A percentile compares a stretch with the other conserved stretches of the same genome.
Evolutionary conservation across 331 rosid species (phyloP).

Genomic region (Rhamnella rubrinervis): DNA sequence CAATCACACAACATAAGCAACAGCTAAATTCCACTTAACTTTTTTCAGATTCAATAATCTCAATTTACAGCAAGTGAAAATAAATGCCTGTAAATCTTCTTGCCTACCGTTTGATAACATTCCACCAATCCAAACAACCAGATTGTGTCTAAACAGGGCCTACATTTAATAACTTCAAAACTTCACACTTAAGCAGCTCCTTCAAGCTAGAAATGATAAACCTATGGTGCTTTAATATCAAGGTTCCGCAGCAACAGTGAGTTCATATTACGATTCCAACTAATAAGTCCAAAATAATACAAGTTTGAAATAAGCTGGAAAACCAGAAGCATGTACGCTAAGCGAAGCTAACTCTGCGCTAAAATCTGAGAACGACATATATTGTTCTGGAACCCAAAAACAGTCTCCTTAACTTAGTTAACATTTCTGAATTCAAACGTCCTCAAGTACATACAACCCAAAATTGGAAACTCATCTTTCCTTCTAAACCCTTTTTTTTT

Average conservation of each 20-base stretch:
- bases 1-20: not conserved
- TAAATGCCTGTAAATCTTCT: not conserved
- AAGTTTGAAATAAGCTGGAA: constrained; percentile 3
- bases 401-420: constrained; percentile 7
- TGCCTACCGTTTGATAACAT: constrained; percentile 5
- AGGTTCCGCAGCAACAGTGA: not conserved
- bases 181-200: constrained; percentile 3
- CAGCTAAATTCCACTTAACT: not conserved
- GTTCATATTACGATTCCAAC: constrained; percentile 1
- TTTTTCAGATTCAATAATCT: no score
- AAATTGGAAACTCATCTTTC: constrained; percentile 7
- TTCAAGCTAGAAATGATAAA: not conserved
- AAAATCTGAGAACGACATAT: not conserved
- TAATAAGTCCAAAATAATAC: not conserved
- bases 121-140: not conserved
- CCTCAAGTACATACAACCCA: not conserved
- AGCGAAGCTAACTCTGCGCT: not conserved
- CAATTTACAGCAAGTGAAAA: no score
- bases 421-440: not conserved
- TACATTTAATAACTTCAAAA: not conserved
- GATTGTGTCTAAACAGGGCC: not conserved
- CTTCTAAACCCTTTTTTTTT: not conserved
- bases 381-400: not conserved
- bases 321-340: not conserved
- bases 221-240: not conserved